phyloP scores from a whole-genome alignment of 306 rosid species.

The Prunus mume region DNA sequence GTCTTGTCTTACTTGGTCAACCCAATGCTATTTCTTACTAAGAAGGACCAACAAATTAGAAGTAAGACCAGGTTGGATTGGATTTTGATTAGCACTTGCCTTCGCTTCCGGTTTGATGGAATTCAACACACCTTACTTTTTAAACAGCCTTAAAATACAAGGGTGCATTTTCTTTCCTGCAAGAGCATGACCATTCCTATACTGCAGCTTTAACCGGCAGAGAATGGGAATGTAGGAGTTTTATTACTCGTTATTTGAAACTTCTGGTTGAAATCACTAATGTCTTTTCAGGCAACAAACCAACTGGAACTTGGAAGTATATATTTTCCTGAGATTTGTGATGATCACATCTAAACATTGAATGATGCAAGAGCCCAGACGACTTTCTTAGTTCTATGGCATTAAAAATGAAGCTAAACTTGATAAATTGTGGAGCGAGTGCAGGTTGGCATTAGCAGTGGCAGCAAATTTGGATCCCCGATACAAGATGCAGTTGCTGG shows the following conservation, averaged over 20 bases:
- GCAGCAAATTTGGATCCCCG: conserved; percentile 92
- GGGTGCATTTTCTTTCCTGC: conserved; percentile 62
- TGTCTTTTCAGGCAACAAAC: conserved; percentile 58
- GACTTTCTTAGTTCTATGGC: conserved; percentile 65
- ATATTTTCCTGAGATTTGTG: conserved; percentile 87
- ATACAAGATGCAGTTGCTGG: conserved; percentile 86
- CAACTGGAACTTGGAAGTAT: conserved; percentile 72
- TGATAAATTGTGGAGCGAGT: conserved; percentile 89
- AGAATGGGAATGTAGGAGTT: conserved; percentile 74
- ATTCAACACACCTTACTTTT: conserved; percentile 69
- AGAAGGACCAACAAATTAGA: neutral
- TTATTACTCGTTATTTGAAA: conserved; percentile 61
- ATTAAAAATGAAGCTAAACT: conserved; percentile 65
- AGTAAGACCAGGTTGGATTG: neutral
- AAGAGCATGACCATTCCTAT: conserved; percentile 62
- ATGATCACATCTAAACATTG: conserved; percentile 73
- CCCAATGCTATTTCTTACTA: neutral
- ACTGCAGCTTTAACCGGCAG: conserved; percentile 49
- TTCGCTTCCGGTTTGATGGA: conserved; percentile 52
- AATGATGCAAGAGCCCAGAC: conserved; percentile 86
- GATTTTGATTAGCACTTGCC: too few species aligned
- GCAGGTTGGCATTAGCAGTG: conserved; percentile 77
- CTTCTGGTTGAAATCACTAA: conserved; percentile 72
- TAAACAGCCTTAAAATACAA: conserved; percentile 75
- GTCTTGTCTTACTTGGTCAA: neutral